These are phyloP conservation scores for Eudorina sp. DNA, from an alignment of 139 green algal species.

Conservation along the genomic window DNA sequence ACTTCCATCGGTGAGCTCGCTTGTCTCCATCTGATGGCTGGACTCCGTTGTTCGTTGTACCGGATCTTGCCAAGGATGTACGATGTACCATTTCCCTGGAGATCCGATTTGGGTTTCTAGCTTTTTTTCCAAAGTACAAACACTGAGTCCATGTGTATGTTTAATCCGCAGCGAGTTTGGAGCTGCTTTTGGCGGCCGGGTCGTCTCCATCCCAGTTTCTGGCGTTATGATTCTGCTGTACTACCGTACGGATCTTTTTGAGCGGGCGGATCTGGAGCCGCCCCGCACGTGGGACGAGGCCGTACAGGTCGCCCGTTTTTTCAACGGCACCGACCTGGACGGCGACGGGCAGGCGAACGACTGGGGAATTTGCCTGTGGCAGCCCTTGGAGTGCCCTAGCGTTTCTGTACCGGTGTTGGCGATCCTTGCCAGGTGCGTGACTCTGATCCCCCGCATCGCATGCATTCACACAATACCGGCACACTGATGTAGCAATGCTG, in stretches of 20 bases:
- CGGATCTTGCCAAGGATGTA: neutral
- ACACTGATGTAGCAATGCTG: too few species aligned
- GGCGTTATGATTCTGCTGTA: neutral
- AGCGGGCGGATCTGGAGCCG: neutral
- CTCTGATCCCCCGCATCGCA: too few species aligned
- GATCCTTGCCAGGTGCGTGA: constrained; percentile 1
- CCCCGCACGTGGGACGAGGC: constrained; percentile 17
- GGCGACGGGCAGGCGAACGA: neutral
- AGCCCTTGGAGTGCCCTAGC: neutral
- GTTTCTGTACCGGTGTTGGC: neutral
- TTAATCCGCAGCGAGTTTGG: neutral
- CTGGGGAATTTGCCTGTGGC: constrained; percentile 34
- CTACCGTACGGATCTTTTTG: constrained; percentile 9
- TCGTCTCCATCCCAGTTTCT: neutral
- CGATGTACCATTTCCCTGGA: neutral
- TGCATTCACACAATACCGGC: too few species aligned
- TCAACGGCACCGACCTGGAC: constrained; percentile 30
- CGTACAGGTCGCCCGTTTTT: neutral
- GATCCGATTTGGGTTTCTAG: neutral
- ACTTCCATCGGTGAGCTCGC: neutral
- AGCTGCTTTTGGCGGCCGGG: neutral
- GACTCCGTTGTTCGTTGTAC: neutral
- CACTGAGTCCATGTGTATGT: neutral
- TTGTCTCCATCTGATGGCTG: neutral
- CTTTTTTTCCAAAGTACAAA: neutral